Percentiles rank a stretch among this genome's conserved stretches.
Conservation (phyloP, 768 basidiomycete genomes). For the Lactarius akahatsu region DNA sequence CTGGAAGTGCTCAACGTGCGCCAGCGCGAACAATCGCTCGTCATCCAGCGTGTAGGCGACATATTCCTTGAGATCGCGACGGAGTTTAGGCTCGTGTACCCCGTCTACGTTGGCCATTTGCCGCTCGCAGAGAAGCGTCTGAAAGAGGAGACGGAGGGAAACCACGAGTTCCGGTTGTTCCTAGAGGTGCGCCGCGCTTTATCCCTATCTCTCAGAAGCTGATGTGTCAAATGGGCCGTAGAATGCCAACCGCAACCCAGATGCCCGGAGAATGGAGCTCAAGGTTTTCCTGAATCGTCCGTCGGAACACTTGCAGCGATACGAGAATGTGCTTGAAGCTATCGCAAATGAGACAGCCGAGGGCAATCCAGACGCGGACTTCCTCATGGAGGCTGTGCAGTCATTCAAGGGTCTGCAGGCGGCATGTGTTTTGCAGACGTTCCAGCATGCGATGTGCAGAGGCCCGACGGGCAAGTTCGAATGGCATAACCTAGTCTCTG, state of each 20-base stretch:
- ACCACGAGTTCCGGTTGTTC: constrained; percentile 79
- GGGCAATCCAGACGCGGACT: constrained; percentile 81
- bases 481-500: constrained; percentile 84
- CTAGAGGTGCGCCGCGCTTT: constrained; percentile 59
- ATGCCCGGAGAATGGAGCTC: constrained; percentile 62
- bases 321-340: constrained; percentile 82
- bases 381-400: constrained; percentile 76
- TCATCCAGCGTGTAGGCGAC: constrained; percentile 85
- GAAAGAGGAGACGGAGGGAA: constrained; percentile 81
- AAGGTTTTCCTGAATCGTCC: constrained; percentile 80
- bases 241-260: constrained; percentile 51
- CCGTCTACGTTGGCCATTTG: constrained; percentile 79
- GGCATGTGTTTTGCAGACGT: constrained; percentile 80
- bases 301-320: constrained; percentile 78
- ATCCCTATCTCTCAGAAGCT: neutral
- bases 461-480: constrained; percentile 80
- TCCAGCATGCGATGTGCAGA: constrained; percentile 86
- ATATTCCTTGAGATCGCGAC: constrained; percentile 84
- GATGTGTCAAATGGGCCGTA: constrained; percentile 18
- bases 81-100: constrained; percentile 85
- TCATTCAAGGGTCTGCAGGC: constrained; percentile 81
- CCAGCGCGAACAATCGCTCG: constrained; percentile 77
- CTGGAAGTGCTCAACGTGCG: constrained; percentile 84
- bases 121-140: constrained; percentile 83
- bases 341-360: constrained; percentile 79